phyloP scores from a whole-genome alignment of 2,329 filamentous ascomycete species.

The Eurotiales sp. region DNA sequence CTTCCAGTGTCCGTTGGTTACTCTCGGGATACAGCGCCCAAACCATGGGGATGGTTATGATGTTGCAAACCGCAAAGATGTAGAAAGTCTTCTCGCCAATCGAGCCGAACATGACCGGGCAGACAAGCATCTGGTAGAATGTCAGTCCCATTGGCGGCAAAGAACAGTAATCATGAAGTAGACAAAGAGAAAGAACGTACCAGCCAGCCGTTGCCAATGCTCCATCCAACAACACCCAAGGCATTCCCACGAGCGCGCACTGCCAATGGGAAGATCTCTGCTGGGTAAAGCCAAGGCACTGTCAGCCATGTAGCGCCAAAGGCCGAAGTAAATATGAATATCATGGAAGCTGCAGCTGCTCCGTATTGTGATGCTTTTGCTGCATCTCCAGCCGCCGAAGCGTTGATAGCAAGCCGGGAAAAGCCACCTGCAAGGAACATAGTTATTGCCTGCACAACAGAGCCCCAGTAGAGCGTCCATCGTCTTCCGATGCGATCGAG shows the following conservation, averaged over 20 bases:
- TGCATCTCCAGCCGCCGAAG: conserved; percentile 43
- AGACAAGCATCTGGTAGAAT: conserved; percentile 43
- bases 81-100: conserved; percentile 70
- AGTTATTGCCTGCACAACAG: conserved; percentile 59
- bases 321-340: conserved; percentile 64
- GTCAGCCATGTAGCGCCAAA: conserved; percentile 60
- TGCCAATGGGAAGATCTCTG: conserved; percentile 70
- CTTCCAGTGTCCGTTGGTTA: conserved; percentile 69
- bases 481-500: conserved; percentile 65
- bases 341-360: conserved; percentile 64
- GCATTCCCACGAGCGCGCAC: conserved; percentile 71
- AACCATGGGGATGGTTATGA: conserved; percentile 63
- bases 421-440: conserved; percentile 67
- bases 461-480: conserved; percentile 67
- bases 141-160: conserved; percentile 14
- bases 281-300: conserved; percentile 62
- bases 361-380: conserved; percentile 52
- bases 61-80: conserved; percentile 67
- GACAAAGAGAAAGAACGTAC: conserved; percentile 28
- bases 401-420: conserved; percentile 52
- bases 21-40: conserved; percentile 73
- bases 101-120: conserved; percentile 59
- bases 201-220: conserved; percentile 68
- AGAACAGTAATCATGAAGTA: too few species aligned
- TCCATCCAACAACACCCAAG: conserved; percentile 73